Percentiles rank a stretch among this genome's conserved stretches.
Evolutionary conservation across 331 rosid species (phyloP).

Genomic region (Quercus tomentella): DNA sequence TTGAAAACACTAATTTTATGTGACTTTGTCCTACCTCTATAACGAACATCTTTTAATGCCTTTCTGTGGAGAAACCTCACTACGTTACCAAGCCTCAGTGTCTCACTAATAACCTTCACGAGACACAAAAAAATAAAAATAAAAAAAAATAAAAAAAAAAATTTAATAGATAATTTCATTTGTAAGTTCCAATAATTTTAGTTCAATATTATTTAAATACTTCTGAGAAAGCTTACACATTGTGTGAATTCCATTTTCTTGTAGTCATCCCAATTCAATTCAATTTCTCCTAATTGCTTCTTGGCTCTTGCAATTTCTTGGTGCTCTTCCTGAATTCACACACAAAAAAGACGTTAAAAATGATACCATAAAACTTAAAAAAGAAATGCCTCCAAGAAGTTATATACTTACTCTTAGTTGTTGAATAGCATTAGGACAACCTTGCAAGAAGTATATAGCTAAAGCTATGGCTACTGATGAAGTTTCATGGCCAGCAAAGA

Average conservation of each 20-base stretch:
- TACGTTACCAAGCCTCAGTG: constrained; percentile 89
- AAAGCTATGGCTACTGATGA: constrained; percentile 89
- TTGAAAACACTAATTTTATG: neutral
- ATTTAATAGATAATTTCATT: neutral
- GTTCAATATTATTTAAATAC: neutral
- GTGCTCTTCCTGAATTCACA: constrained; percentile 67
- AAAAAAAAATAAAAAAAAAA: too few relatives aligned
- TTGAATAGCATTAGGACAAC: constrained; percentile 63
- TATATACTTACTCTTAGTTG: constrained; percentile 56
- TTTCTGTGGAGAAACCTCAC: constrained; percentile 97
- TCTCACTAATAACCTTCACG: constrained; percentile 86
- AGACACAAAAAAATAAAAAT: neutral
- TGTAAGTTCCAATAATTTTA: neutral
- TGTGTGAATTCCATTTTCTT: constrained; percentile 93
- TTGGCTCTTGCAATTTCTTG: constrained; percentile 61
- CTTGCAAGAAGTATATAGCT: constrained; percentile 72
- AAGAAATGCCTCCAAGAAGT: neutral
- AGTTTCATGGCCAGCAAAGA: constrained; percentile 98
- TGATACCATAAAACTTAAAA: neutral
- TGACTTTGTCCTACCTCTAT: constrained; percentile 55
- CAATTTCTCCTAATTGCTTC: constrained; percentile 59
- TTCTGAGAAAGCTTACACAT: constrained; percentile 53
- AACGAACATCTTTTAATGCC: constrained; percentile 77
- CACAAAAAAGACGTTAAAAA: neutral
- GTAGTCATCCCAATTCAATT: constrained; percentile 91